phyloP scores from a whole-genome alignment of 2,329 filamentous ascomycete genomes.

The Fusarium ambrosium region DNA sequence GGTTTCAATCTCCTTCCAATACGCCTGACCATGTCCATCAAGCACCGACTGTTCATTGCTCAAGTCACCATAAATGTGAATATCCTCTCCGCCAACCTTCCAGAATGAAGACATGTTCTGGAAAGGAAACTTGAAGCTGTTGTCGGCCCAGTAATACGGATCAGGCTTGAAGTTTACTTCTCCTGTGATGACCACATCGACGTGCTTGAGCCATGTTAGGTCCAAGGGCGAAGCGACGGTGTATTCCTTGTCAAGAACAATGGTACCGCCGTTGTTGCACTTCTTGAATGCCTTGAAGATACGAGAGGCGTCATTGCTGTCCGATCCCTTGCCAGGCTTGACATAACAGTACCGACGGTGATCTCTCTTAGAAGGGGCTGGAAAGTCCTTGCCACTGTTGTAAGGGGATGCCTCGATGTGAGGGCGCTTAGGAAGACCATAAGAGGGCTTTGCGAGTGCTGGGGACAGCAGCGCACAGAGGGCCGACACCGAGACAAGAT shows the following conservation, averaged over 20 bases:
- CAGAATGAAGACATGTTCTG: slow-evolving; percentile 70
- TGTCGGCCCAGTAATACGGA: slow-evolving; percentile 76
- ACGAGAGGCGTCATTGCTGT: slow-evolving; percentile 30
- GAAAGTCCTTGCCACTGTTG: slow-evolving; percentile 32
- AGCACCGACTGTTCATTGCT: slow-evolving; percentile 76
- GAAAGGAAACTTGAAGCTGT: slow-evolving; percentile 74
- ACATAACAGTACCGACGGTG: slow-evolving; percentile 37
- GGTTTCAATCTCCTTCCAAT: slow-evolving; percentile 39
- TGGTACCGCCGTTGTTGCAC: slow-evolving; percentile 74
- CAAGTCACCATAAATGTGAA: slow-evolving; percentile 77
- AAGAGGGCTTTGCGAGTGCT: slow-evolving; percentile 11
- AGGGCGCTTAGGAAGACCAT: slow-evolving; percentile 33
- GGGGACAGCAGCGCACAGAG: slow-evolving; percentile 31
- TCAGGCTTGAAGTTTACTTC: slow-evolving; percentile 74
- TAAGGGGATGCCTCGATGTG: slow-evolving; percentile 35
- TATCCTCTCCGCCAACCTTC: slow-evolving; percentile 51
- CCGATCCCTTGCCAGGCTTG: slow-evolving; percentile 24
- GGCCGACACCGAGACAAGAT: slow-evolving; percentile 20
- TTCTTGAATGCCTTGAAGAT: slow-evolving; percentile 45
- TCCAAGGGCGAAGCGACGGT: slow-evolving; percentile 75
- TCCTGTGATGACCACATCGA: slow-evolving; percentile 71
- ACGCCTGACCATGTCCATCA: slow-evolving; percentile 54
- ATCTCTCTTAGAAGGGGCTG: slow-evolving; percentile 28
- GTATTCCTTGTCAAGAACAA: slow-evolving; percentile 71
- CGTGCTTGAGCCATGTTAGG: slow-evolving; percentile 72